Percentiles rank a stretch among this genome's conserved stretches.
Conservation (phyloP, 2,329 filamentous ascomycete species). For the Lithohypha guttulata region DNA sequence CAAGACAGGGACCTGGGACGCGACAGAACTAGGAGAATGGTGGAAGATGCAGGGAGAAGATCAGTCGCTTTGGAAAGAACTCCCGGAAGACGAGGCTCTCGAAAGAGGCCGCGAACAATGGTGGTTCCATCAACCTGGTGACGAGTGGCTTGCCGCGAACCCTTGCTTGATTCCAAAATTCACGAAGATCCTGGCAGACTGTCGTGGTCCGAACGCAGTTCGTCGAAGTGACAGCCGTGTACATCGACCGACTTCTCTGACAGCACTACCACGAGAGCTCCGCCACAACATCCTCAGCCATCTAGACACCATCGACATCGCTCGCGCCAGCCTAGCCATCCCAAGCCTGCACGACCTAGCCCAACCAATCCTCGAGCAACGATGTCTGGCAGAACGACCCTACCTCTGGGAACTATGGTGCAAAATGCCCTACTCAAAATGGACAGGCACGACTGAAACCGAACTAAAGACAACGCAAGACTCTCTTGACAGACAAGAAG, state of each 20-base stretch:
- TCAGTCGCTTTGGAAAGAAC: no score
- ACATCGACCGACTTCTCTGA: neutral
- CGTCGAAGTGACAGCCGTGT: no score
- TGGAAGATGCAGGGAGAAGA: neutral
- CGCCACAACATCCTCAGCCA: slow-evolving; percentile 4
- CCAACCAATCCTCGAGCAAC: slow-evolving; percentile 3
- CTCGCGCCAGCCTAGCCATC: slow-evolving; percentile 3
- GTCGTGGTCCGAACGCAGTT: neutral
- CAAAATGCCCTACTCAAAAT: slow-evolving; percentile 11
- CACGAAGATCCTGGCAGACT: neutral
- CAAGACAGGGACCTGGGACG: slow-evolving; percentile 1
- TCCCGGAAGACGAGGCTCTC: slow-evolving; percentile 2
- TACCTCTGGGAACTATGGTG: slow-evolving; percentile 12
- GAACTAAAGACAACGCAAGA: neutral
- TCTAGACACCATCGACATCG: slow-evolving; percentile 6
- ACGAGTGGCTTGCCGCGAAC: slow-evolving; percentile 9
- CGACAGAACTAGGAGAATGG: neutral
- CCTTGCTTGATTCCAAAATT: slow-evolving; percentile 4
- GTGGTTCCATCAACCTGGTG: slow-evolving; percentile 10
- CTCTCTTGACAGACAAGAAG: neutral
- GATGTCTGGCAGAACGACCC: slow-evolving; percentile 5
- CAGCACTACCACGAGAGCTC: slow-evolving; percentile 5
- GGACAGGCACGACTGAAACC: slow-evolving; percentile 17
- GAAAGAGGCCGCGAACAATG: slow-evolving; percentile 1
- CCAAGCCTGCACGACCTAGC: slow-evolving; percentile 3